Base-by-base conservation (phyloP, 257 asterid genomes). In the Leptodermis oblonga region DNA sequence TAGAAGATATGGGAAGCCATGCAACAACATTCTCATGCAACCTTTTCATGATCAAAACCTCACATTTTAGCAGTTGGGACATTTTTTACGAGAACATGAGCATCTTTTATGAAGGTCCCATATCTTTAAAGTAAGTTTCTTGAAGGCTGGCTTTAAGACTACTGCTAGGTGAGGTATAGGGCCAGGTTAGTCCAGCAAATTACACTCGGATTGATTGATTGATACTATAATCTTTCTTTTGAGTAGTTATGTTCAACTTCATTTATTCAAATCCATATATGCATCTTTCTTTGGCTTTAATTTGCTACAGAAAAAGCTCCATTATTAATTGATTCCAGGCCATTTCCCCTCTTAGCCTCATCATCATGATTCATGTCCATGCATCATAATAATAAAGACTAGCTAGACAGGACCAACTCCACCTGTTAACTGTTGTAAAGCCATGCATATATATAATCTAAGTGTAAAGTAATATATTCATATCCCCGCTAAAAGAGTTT, bases 101-200 rank as follows among this genome's bases (percentile, higher is more conserved):
- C 53, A 48, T 15, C 53, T 48, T 48, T 48, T 48, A 6, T 48
- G 22, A 48, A 48, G 53, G 51, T 63, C 52, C 68, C 48, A 41
- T 63, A 36, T 17, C 28, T 48, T 34, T 48, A 30, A 67, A 67
- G 48, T 18, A 6, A 36, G 49, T 49, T 55, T n/a, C 53, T 48
- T 48, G 53, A 48, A 48, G 53, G 4, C 11, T n/a, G n/a, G n/a
- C n/a, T n/a, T 13, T 39, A 4, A 25, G 59, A 10, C n/a, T n/a
- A n/a, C n/a, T n/a, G n/a, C n/a, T 15, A 20, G 52, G 22, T 13
- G 5, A 23, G 22, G 0, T 6, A 7, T 14, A n/a, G n/a, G 58
- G 71, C 62, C 49, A 51, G 62, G 11, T 67, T 49, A 67, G 34
- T 49, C 71, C 71, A 34, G 49, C 49, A 51, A 67, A 49, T 37